A percentile compares a stretch with the other conserved stretches of the same genome.
Evolutionary conservation across 345 rosid genomes (phyloP).

Genomic region (Mallotus nudiflorus): DNA sequence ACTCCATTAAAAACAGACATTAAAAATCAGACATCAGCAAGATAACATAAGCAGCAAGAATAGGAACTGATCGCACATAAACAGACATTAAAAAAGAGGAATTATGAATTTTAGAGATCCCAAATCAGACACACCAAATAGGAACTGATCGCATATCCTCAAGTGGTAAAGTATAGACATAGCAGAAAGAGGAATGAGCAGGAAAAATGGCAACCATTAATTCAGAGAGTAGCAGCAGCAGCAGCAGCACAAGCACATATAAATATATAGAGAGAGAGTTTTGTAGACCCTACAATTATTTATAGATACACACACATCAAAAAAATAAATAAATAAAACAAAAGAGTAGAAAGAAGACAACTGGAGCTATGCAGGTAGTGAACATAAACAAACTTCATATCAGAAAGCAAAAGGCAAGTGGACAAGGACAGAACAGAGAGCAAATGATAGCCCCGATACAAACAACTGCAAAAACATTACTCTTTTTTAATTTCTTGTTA

Average conservation of each 20-base stretch:
- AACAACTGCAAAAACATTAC: slow-evolving; percentile 33
- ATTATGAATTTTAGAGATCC: too few relatives aligned
- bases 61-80: too few relatives aligned
- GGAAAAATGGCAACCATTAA: slow-evolving; percentile 39
- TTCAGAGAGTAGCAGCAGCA: slow-evolving; percentile 26
- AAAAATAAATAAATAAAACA: too few relatives aligned
- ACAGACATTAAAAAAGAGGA: too few relatives aligned
- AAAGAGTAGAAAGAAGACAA: slow-evolving; percentile 44
- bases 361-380: slow-evolving; percentile 26
- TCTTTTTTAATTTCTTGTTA: not conserved
- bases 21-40: too few relatives aligned
- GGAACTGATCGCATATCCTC: slow-evolving; percentile 28
- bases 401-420: slow-evolving; percentile 36
- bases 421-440: slow-evolving; percentile 31
- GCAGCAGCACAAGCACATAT: too few relatives aligned
- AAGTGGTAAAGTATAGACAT: slow-evolving; percentile 43
- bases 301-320: too few relatives aligned
- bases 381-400: slow-evolving; percentile 33
- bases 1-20: too few relatives aligned
- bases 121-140: too few relatives aligned
- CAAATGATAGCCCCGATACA: slow-evolving; percentile 41
- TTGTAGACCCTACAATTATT: slow-evolving; percentile 37
- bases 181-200: slow-evolving; percentile 47
- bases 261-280: slow-evolving; percentile 43
- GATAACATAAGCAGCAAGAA: too few relatives aligned